Evolutionary conservation across 371 early-diverging fungal genomes (phyloP).

Genomic region (Mycotypha africana): DNA sequence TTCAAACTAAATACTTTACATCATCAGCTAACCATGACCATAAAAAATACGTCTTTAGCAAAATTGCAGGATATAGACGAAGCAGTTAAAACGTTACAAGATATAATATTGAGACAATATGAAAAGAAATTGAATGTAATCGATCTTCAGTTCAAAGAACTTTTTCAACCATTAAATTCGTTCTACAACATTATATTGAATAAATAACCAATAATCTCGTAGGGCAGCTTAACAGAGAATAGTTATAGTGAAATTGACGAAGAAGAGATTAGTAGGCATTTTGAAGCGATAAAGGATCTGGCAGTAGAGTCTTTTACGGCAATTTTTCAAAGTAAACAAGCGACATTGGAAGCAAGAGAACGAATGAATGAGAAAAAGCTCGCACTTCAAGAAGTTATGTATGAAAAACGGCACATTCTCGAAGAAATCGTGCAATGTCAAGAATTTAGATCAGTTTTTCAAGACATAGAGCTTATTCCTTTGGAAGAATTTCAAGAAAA

Average conservation of each 20-base stretch:
- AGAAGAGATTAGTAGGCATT: slow-evolving; percentile 5
- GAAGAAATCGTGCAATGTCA: slow-evolving; percentile 41
- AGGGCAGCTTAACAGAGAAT: slow-evolving; percentile 20
- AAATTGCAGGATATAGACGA: slow-evolving; percentile 3
- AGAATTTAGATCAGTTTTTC: slow-evolving; percentile 43
- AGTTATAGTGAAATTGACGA: slow-evolving; percentile 5
- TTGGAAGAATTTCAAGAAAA: slow-evolving; percentile 28
- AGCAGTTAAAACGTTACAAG: slow-evolving; percentile 5
- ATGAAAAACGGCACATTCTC: slow-evolving; percentile 41
- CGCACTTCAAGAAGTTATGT: slow-evolving; percentile 42
- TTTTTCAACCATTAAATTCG: not conserved
- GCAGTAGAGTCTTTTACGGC: slow-evolving; percentile 15
- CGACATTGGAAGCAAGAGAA: slow-evolving; percentile 35
- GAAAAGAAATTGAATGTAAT: slow-evolving; percentile 8
- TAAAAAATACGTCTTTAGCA: not conserved
- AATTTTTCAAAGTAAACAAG: slow-evolving; percentile 29
- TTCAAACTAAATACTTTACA: not conserved
- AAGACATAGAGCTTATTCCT: slow-evolving; percentile 39
- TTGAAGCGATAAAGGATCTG: slow-evolving; percentile 26
- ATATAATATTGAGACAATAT: slow-evolving; percentile 4
- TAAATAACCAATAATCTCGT: not conserved
- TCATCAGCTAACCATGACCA: slow-evolving; percentile 1
- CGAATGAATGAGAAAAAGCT: slow-evolving; percentile 36
- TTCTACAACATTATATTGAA: not conserved
- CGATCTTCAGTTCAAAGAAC: not conserved